Base-by-base conservation (phyloP, 176 grass and related monocot genomes). In the Zoysia pacifica region DNA sequence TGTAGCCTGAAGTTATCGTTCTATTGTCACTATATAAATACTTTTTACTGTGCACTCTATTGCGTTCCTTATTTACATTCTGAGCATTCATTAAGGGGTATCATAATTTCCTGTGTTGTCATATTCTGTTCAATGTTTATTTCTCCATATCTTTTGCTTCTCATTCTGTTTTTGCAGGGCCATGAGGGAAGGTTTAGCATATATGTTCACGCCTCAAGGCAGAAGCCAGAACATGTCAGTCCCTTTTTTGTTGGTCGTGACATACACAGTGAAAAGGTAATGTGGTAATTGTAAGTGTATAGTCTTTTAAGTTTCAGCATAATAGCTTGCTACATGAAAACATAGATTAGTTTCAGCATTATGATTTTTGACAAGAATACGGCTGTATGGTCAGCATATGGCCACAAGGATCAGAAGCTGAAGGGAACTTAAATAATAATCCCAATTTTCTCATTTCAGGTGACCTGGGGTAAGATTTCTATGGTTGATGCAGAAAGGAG, bases 401-500 rank as follows among this genome's bases (percentile, higher is more conserved):
- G 4, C 16, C 3, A 11, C 4, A 43, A 36, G 59, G 16, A 41
- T 60, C 9, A 6, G 52, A 84, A n/a, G 5, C 64, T 83, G 61
- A 67, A 41, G 3, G 19, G 35, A 4, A 9, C 35, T 86, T 77
- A 46, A 42, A 41, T 75, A 70, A 80, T 62, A 55, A 56, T 67
- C 7, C 12, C 4, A 67, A 67, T 53, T 42, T 37, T 70, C 39
- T 71, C 11, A 20, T 62, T 69, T 50, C 78, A 98, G 96, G 96
- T 98, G 54, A 87, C 83, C 4, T 98, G 96, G 96, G 96, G 96
- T 69, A 91, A 72, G 74, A 93, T 98, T 84, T 98, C 96, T 64
- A 98, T 98, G 96, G 84, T 98, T 80, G 92, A 98, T 84, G 96
- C 96, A 82, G 96, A 98, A 84, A 98, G 84, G 75, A 93, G 96